These are phyloP conservation scores for Capsicum pubescens DNA, from an alignment of 257 asterid genomes.

Conservation along the genomic window DNA sequence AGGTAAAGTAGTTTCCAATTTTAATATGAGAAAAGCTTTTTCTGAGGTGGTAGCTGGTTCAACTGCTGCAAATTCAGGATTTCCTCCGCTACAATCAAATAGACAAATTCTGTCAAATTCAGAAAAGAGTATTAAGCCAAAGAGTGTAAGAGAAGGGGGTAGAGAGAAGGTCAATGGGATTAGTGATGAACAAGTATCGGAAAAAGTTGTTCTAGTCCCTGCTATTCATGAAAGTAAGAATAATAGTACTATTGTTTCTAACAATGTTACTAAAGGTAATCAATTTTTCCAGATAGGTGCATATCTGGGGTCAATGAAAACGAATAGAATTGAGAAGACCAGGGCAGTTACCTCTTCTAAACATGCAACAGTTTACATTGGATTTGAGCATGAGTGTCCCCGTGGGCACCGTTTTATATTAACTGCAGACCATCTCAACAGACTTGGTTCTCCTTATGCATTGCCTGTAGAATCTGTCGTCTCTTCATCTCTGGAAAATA, in stretches of 20 bases:
- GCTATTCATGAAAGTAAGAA: conserved; percentile 39
- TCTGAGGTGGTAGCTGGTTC: conserved; percentile 97
- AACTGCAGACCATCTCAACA: conserved; percentile 69
- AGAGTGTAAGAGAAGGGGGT: conserved; percentile 39
- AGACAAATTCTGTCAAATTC: conserved; percentile 53
- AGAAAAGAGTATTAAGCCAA: conserved; percentile 57
- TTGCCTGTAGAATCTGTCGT: conserved; percentile 56
- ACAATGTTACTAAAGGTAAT: conserved; percentile 40
- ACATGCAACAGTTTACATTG: conserved; percentile 60
- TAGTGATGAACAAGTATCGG: conserved; percentile 48
- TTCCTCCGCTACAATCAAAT: conserved; percentile 79
- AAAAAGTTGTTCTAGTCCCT: conserved; percentile 40
- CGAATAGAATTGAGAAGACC: conserved; percentile 37
- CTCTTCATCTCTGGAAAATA: conserved; percentile 47
- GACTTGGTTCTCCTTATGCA: conserved; percentile 67
- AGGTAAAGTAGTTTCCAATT: conserved; percentile 54
- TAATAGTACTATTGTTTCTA: conserved; percentile 39
- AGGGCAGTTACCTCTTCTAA: conserved; percentile 47
- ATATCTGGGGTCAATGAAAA: conserved; percentile 46
- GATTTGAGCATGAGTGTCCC: conserved; percentile 96
- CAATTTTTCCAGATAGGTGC: conserved; percentile 53
- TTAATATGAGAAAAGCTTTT: conserved; percentile 78
- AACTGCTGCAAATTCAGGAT: conserved; percentile 61
- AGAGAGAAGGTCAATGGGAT: conserved; percentile 47
- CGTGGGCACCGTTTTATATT: conserved; percentile 90